These are phyloP conservation scores for Crithidia fasciculata DNA, from an alignment of 208 protist genomes.

Conservation along the genomic window DNA sequence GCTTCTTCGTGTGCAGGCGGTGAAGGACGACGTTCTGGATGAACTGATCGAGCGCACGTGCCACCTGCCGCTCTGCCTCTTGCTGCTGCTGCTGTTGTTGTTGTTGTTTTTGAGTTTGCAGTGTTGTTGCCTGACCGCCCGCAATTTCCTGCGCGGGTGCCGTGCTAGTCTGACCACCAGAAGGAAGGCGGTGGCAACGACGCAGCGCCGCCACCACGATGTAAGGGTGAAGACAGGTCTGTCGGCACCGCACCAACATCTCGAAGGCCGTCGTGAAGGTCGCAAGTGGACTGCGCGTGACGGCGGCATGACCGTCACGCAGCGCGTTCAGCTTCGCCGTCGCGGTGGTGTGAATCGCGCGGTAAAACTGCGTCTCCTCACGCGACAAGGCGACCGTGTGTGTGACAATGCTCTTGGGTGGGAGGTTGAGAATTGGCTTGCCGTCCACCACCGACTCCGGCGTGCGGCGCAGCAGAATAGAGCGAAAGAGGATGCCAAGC, in stretches of 20 bases:
- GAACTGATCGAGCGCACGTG: constrained; percentile 27
- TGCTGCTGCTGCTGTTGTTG: constrained; percentile 1
- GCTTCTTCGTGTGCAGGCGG: constrained; percentile 22
- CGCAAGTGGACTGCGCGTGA: constrained; percentile 21
- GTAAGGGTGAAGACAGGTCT: constrained; percentile 85
- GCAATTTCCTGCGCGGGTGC: not conserved
- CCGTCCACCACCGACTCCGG: constrained; percentile 56
- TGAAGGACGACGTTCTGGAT: constrained; percentile 29
- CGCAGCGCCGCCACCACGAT: constrained; percentile 74
- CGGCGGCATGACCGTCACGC: constrained; percentile 18
- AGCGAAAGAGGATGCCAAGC: constrained; percentile 55
- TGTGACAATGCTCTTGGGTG: constrained; percentile 40
- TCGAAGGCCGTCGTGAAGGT: constrained; percentile 79
- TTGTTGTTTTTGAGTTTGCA: not conserved
- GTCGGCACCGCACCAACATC: constrained; percentile 87
- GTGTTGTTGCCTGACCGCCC: not conserved
- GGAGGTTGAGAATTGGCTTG: constrained; percentile 51
- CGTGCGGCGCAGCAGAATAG: constrained; percentile 67
- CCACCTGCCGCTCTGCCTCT: constrained; percentile 17
- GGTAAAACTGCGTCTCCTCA: constrained; percentile 57
- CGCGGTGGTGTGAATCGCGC: constrained; percentile 50
- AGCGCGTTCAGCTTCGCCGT: constrained; percentile 50
- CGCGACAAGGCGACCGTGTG: constrained; percentile 41
- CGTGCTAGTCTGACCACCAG: too few species aligned
- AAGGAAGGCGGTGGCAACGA: constrained; percentile 24